These are phyloP conservation scores for Phytophthora cryptogea DNA, from an alignment of 352 stramenopile genomes.

Conservation along the genomic window DNA sequence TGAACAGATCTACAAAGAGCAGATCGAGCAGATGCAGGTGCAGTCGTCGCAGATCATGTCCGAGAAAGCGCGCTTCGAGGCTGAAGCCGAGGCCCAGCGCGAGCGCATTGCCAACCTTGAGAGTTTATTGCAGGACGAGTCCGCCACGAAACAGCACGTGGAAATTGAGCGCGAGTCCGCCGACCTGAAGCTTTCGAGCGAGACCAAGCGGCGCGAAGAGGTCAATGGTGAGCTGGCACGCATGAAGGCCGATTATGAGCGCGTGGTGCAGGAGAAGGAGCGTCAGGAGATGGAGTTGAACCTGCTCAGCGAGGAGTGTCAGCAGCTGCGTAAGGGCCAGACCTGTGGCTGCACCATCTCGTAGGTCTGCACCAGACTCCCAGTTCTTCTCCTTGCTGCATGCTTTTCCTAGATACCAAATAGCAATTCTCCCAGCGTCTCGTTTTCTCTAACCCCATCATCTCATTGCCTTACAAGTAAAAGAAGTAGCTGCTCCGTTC, in stretches of 20 bases:
- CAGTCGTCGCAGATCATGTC: conserved; percentile 77
- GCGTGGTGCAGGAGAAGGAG: conserved; percentile 83
- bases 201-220: conserved; percentile 61
- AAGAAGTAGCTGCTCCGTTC: conserved; percentile 1
- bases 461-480: conserved; percentile 26
- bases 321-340: conserved; percentile 73
- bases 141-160: conserved; percentile 65
- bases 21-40: conserved; percentile 86
- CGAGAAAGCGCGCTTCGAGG: conserved; percentile 72
- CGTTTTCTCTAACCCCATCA: conserved; percentile 10
- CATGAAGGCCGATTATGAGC: conserved; percentile 73
- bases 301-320: conserved; percentile 75
- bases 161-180: conserved; percentile 82
- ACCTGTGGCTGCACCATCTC: conserved; percentile 75
- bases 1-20: conserved; percentile 86
- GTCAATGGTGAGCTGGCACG: conserved; percentile 60
- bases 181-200: conserved; percentile 64
- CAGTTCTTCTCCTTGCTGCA: conserved; percentile 6
- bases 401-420: conserved; percentile 27
- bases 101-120: conserved; percentile 76
- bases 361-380: conserved; percentile 31
- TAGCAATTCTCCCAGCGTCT: neutral
- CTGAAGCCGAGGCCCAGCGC: conserved; percentile 66
- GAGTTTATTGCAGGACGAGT: conserved; percentile 63
- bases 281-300: conserved; percentile 80